These are phyloP conservation scores for Lithospermum erythrorhizon DNA, from an alignment of 257 asterid genomes.

Conservation along the genomic window DNA sequence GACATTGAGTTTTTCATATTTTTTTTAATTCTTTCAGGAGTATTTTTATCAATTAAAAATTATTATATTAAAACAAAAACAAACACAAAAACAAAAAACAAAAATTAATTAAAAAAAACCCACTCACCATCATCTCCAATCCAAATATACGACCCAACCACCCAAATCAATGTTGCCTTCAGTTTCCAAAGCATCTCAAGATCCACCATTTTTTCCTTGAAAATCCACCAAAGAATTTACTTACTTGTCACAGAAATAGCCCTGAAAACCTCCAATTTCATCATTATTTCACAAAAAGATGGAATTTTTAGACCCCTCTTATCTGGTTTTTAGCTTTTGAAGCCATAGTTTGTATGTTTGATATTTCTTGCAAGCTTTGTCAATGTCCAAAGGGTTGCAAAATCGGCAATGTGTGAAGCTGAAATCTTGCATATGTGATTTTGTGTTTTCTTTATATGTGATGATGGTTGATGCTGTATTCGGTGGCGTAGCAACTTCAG, in stretches of 20 bases:
- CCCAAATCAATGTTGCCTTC: no score
- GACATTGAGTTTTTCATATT: no score
- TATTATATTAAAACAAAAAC: no score
- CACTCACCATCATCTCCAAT: no score
- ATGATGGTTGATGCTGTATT: conserved; percentile 91
- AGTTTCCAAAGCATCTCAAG: no score
- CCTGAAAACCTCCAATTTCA: conserved; percentile 1
- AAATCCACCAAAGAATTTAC: conserved; percentile 16
- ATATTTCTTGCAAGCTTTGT: conserved; percentile 35
- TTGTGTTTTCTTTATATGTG: conserved; percentile 35
- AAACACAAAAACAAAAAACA: no score
- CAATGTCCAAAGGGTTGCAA: conserved; percentile 23
- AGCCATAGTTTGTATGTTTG: conserved; percentile 44
- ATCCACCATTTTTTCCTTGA: conserved; percentile 31
- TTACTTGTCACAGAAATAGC: conserved; percentile 11
- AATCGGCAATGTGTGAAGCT: no score
- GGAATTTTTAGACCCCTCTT: conserved; percentile 26
- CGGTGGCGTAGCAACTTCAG: no score
- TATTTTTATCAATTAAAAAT: no score
- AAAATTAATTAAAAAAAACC: no score
- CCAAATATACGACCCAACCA: no score
- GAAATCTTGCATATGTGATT: conserved; percentile 25
- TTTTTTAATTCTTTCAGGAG: no score
- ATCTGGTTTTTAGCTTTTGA: conserved; percentile 15
- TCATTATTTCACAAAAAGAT: conserved; percentile 24